These are phyloP conservation scores for Gymnopilus junonius DNA, from an alignment of 768 basidiomycete genomes.

Conservation along the genomic window DNA sequence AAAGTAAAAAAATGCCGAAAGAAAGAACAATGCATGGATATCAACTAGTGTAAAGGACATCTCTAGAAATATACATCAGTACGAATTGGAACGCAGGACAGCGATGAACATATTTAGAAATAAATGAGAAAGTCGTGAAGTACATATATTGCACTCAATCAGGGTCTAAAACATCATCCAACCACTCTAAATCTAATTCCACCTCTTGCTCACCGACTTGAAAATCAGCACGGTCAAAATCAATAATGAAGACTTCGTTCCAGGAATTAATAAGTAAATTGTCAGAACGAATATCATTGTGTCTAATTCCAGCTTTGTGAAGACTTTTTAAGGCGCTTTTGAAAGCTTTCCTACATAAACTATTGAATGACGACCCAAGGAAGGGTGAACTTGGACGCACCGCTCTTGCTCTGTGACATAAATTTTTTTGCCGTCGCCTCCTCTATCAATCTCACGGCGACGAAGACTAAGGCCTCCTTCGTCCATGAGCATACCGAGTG, in stretches of 20 bases:
- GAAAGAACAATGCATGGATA: too few relatives aligned
- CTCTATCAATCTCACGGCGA: neutral
- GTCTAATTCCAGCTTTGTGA: constrained; percentile 27
- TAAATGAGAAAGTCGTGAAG: too few relatives aligned
- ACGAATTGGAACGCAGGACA: too few relatives aligned
- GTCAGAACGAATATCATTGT: constrained; percentile 31
- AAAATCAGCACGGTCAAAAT: constrained; percentile 11
- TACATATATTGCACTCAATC: neutral
- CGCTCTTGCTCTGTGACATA: too few relatives aligned
- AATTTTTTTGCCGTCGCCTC: neutral
- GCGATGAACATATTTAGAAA: too few relatives aligned
- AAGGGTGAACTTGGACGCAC: too few relatives aligned
- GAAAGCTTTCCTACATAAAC: constrained; percentile 18
- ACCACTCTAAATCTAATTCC: neutral
- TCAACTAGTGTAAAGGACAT: too few relatives aligned
- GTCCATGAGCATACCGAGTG: constrained; percentile 22
- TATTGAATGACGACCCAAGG: too few relatives aligned
- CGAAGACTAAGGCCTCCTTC: neutral
- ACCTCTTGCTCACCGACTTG: neutral
- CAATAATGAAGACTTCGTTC: too few relatives aligned
- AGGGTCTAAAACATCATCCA: neutral
- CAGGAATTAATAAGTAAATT: too few relatives aligned
- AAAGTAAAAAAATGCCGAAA: too few relatives aligned
- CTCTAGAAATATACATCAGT: too few relatives aligned
- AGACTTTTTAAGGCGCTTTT: constrained; percentile 20